A percentile compares a stretch with the other conserved stretches of the same genome.
phyloP scores from a whole-genome alignment of 2,329 filamentous ascomycete genomes.

The Botrytis deweyae region DNA sequence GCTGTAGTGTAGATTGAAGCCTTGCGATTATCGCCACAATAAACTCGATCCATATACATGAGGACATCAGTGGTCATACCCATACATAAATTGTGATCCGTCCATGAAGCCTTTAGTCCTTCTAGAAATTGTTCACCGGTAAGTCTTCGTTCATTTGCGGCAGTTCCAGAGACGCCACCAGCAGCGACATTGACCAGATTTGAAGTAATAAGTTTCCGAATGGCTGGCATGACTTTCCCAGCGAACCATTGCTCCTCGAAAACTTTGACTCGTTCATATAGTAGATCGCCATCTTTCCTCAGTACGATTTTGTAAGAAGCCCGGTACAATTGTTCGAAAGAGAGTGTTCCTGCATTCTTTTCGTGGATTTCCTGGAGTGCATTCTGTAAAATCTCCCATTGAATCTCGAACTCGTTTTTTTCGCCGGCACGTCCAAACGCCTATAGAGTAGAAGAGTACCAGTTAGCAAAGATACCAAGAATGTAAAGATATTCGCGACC shows the following conservation, averaged over 20 bases:
- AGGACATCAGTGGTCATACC: conserved; percentile 95
- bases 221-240: conserved; percentile 67
- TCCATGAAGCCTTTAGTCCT: conserved; percentile 75
- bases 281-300: conserved; percentile 75
- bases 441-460: conserved; percentile 41
- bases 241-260: conserved; percentile 83
- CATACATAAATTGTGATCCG: conserved; percentile 88
- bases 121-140: conserved; percentile 82
- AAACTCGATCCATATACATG: conserved; percentile 95
- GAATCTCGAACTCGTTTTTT: conserved; percentile 77
- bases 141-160: conserved; percentile 74
- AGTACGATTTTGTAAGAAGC: conserved; percentile 92
- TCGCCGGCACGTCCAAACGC: conserved; percentile 54
- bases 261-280: conserved; percentile 77
- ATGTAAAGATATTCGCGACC: neutral
- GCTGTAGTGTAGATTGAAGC: conserved; percentile 80
- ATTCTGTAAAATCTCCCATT: conserved; percentile 73
- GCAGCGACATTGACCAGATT: conserved; percentile 63
- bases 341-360: conserved; percentile 84
- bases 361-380: conserved; percentile 87
- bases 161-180: conserved; percentile 55
- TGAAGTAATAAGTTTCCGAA: conserved; percentile 68
- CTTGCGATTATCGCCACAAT: conserved; percentile 67
- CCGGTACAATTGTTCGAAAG: conserved; percentile 94
- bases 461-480: conserved; percentile 18